Percentiles rank a stretch among this genome's conserved stretches.
Conservation (phyloP, 495 filamentous ascomycete species). For the Xylaria curta region DNA sequence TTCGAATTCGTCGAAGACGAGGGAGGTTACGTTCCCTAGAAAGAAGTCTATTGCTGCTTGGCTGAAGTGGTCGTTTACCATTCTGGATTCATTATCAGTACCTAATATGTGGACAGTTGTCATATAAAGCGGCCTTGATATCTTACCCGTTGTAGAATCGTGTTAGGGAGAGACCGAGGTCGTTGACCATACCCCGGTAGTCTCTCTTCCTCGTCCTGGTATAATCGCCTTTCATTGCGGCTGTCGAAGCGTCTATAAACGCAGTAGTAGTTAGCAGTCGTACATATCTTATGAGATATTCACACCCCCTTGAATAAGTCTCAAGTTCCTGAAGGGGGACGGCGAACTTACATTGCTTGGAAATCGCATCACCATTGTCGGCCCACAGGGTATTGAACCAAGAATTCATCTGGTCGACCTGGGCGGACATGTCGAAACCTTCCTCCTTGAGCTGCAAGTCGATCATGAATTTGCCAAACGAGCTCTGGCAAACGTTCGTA, state of each 20-base stretch:
- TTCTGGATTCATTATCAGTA: conserved; percentile 64
- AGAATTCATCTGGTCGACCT: conserved; percentile 72
- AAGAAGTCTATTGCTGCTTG: conserved; percentile 94
- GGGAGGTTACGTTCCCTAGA: conserved; percentile 82
- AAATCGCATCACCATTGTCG: conserved; percentile 85
- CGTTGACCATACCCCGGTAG: conserved; percentile 90
- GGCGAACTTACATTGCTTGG: conserved; percentile 59
- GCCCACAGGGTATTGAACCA: conserved; percentile 98
- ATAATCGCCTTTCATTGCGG: conserved; percentile 93
- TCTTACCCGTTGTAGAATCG: conserved; percentile 66
- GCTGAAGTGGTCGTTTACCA: conserved; percentile 95
- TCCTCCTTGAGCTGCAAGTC: conserved; percentile 77
- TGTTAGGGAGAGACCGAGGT: conserved; percentile 85
- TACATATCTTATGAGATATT: neutral
- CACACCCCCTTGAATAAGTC: too few relatives aligned
- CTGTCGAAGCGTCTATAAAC: conserved; percentile 79
- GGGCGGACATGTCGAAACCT: conserved; percentile 71
- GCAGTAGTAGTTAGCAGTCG: conserved; percentile 22
- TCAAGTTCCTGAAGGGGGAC: neutral
- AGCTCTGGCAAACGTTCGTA: conserved; percentile 92
- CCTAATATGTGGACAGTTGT: neutral
- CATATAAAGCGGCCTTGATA: neutral
- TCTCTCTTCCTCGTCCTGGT: conserved; percentile 89
- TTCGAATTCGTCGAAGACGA: conserved; percentile 91
- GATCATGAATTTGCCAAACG: conserved; percentile 76